Evolutionary conservation across 768 basidiomycete species (phyloP).

Genomic region (Leccinum disarticulatum): DNA sequence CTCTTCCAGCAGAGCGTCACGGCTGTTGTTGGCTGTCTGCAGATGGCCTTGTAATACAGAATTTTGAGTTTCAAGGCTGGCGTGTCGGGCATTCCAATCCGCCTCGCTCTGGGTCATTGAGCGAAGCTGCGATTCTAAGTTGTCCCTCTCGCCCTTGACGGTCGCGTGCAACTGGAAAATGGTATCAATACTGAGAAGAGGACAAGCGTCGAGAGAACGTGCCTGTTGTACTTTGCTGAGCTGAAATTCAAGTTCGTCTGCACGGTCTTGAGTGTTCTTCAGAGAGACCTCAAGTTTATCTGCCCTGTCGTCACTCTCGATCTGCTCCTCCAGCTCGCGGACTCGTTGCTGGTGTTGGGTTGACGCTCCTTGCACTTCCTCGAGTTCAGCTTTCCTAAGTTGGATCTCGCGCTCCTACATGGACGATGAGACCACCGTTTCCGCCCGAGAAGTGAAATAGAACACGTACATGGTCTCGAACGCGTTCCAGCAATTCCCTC

Average conservation of each 20-base stretch:
- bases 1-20: conserved; percentile 48
- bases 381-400: conserved; percentile 50
- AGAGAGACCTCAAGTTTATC: conserved; percentile 71
- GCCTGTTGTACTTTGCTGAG: conserved; percentile 80
- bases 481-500: conserved; percentile 45
- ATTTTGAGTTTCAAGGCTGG: conserved; percentile 44
- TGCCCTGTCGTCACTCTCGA: conserved; percentile 79
- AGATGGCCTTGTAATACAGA: conserved; percentile 43
- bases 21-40: conserved; percentile 43
- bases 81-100: conserved; percentile 49
- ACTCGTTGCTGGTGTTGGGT: conserved; percentile 56
- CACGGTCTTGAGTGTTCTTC: conserved; percentile 77
- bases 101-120: conserved; percentile 42
- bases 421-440: neutral
- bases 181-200: neutral
- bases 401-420: conserved; percentile 75
- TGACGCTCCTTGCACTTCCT: conserved; percentile 53
- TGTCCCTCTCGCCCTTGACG: conserved; percentile 63
- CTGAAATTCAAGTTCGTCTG: conserved; percentile 82
- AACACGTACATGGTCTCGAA: conserved; percentile 32
- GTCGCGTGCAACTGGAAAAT: conserved; percentile 49
- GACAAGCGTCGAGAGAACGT: conserved; percentile 11
- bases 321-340: conserved; percentile 76
- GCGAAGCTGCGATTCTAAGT: conserved; percentile 47
- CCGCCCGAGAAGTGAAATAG: neutral